These are phyloP conservation scores for Heterobasidion occidentale DNA, from an alignment of 1,284 basidiomycete genomes.

Conservation along the genomic window DNA sequence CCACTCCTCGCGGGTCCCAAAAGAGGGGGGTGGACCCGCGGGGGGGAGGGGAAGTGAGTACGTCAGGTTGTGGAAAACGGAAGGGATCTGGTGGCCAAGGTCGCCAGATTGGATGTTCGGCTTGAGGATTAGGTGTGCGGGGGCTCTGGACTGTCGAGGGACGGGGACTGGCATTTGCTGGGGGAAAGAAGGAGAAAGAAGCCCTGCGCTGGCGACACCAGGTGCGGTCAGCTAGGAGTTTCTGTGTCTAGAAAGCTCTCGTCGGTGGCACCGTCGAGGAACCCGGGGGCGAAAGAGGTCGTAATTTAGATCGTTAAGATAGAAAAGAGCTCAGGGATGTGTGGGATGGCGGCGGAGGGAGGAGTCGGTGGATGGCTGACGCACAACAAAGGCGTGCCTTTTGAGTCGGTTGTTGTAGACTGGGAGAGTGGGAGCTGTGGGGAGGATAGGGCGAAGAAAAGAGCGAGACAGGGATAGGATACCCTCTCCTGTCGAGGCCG, in stretches of 20 bases:
- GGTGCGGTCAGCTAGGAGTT: conserved; percentile 14
- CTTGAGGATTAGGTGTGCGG: conserved; percentile 61
- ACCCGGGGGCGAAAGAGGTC: conserved; percentile 24
- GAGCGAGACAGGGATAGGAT: conserved; percentile 28
- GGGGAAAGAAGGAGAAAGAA: conserved; percentile 24
- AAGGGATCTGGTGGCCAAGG: conserved; percentile 29
- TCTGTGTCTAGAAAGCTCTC: conserved; percentile 3
- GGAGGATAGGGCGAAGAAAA: conserved; percentile 20
- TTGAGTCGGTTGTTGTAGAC: conserved; percentile 26
- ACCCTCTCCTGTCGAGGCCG: conserved; percentile 30
- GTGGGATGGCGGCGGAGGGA: conserved; percentile 22
- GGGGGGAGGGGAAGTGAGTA: conserved; percentile 51
- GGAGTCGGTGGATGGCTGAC: conserved; percentile 53
- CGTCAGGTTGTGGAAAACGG: conserved; percentile 42
- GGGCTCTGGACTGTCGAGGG: conserved; percentile 45
- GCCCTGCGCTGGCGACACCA: conserved; percentile 30
- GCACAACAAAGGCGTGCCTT: conserved; percentile 91
- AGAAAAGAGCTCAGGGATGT: conserved; percentile 18
- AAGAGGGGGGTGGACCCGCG: conserved; percentile 50
- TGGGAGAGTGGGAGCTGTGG: conserved; percentile 4
- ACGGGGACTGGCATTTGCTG: conserved; percentile 81
- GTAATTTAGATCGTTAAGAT: conserved; percentile 39
- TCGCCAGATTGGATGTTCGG: conserved; percentile 31
- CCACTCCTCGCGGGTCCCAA: conserved; percentile 64
- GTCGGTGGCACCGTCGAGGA: conserved; percentile 3